phyloP scores from a whole-genome alignment of 352 stramenopile genomes.

The Globisporangium splendens region DNA sequence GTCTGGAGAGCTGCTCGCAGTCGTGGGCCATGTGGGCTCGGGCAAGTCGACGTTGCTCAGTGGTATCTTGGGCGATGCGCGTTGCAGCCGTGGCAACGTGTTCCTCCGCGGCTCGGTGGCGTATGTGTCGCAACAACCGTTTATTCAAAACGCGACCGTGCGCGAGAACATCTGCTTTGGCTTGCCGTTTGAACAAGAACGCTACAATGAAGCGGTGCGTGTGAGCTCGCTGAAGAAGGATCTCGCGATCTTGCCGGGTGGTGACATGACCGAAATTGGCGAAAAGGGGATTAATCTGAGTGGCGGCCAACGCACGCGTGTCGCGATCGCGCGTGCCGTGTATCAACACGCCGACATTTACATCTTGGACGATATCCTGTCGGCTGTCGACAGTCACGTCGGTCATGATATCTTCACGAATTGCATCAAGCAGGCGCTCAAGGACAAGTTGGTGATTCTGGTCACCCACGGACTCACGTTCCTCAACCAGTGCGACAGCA shows the following conservation, averaged over 20 bases:
- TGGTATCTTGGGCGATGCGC: constrained; percentile 40
- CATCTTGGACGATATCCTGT: constrained; percentile 95
- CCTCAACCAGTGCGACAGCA: constrained; percentile 50
- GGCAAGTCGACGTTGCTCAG: constrained; percentile 78
- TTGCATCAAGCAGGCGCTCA: constrained; percentile 85
- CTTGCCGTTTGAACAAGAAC: constrained; percentile 27
- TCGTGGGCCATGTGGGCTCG: constrained; percentile 67
- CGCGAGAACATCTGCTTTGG: constrained; percentile 52
- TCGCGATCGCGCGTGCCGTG: constrained; percentile 91
- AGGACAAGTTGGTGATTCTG: constrained; percentile 90
- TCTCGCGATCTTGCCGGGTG: constrained; percentile 85
- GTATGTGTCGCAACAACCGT: constrained; percentile 53
- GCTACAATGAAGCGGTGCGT: constrained; percentile 44
- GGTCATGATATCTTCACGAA: constrained; percentile 93
- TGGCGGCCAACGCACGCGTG: constrained; percentile 93
- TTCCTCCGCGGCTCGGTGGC: constrained; percentile 41
- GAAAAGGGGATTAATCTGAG: constrained; percentile 98
- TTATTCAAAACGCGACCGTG: constrained; percentile 49
- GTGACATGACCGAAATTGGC: constrained; percentile 96
- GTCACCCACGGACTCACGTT: constrained; percentile 91
- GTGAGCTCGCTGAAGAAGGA: constrained; percentile 84
- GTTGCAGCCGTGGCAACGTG: constrained; percentile 20
- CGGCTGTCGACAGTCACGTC: constrained; percentile 96
- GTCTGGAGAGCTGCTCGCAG: constrained; percentile 64
- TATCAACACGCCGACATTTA: constrained; percentile 95